Base-by-base conservation (phyloP, 805 yeast genomes). In the Sugiyamaella qingdaonensis region DNA sequence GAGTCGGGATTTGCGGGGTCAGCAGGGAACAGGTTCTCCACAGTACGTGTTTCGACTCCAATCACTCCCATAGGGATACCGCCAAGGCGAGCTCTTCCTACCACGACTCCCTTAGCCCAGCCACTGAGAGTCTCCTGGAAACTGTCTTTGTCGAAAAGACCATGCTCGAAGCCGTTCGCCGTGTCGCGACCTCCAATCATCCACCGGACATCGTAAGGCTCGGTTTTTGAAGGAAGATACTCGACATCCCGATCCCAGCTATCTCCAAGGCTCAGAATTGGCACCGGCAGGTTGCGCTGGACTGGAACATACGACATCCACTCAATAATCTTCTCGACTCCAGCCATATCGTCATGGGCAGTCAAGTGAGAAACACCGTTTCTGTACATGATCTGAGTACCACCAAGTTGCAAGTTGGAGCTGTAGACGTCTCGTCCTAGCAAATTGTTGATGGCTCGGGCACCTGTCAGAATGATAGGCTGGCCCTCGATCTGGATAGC, bases 11-110 rank as follows among this genome's bases (percentile, higher is more conserved):
- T 94, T 34, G 99, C 99, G 39, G 99, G 99, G 68, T 94, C 99
- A 42, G 99, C 99, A 47, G 99, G 99, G 58, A 80, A 71, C 63
- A 89, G 73, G 75, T 92, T 94, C 64, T 95, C 98, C 56, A 95
- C 84, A 50, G 84, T 78, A 66, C 94, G 81, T 19, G 95, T 86
- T 73, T 94, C 99, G 61, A 95, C 99, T 63, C 88, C 97, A 73
- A 94, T 89, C 47, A 94, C 95, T 79, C 99, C 99, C 69, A 94
- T 80, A 62, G 99, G 99, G 64, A 94, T 90, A 78, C 99, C 99
- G 64, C 99, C 99, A 50, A 94, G 78, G 69, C 99, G 85, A 33
- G 99, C 99, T 75, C 99, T 86, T 67, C 99, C 99, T 60, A 92
- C 95, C 64, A 92, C 96, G 58, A 95, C 98, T 77, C 97, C 97